These are phyloP conservation scores for Hypoxylon fuscum DNA, from an alignment of 495 filamentous ascomycete genomes.

Conservation along the genomic window DNA sequence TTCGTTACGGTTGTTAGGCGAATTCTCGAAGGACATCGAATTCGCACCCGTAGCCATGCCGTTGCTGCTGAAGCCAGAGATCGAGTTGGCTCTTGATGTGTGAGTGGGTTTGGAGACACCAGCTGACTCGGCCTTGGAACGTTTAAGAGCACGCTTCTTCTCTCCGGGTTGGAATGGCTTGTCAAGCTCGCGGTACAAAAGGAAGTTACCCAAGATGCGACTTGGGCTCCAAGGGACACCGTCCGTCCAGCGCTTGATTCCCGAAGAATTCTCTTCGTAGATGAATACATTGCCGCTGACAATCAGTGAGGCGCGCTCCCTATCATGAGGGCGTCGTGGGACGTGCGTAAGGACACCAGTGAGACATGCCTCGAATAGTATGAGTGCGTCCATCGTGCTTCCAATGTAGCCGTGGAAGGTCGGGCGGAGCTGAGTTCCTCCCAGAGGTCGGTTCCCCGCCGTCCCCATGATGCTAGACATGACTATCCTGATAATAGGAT, in stretches of 20 bases:
- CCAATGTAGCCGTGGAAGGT: conserved; percentile 74
- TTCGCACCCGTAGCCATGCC: conserved; percentile 36
- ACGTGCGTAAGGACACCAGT: conserved; percentile 74
- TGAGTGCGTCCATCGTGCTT: conserved; percentile 76
- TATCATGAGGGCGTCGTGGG: conserved; percentile 83
- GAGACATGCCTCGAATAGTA: conserved; percentile 79
- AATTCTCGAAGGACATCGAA: conserved; percentile 48
- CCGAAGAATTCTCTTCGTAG: conserved; percentile 87
- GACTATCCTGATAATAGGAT: conserved; percentile 8
- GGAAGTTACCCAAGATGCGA: conserved; percentile 85
- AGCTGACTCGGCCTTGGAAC: conserved; percentile 50
- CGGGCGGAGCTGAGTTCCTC: conserved; percentile 44
- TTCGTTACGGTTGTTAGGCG: conserved; percentile 17
- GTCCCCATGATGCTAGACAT: conserved; percentile 25
- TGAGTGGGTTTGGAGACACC: conserved; percentile 26
- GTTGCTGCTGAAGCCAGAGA: conserved; percentile 41
- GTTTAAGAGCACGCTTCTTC: conserved; percentile 87
- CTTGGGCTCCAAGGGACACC: conserved; percentile 90
- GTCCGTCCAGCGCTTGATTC: conserved; percentile 95
- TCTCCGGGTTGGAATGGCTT: conserved; percentile 85
- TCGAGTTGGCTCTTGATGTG: conserved; percentile 44
- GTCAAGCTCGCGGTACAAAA: conserved; percentile 88
- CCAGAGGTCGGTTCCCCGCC: conserved; percentile 13
- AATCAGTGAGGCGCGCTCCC: conserved; percentile 77
- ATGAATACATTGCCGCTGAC: conserved; percentile 87